A percentile compares a stretch with the other conserved stretches of the same genome.
phyloP scores from a whole-genome alignment of 108 stramenopile genomes.

The Nannochloropsis oceanica region DNA sequence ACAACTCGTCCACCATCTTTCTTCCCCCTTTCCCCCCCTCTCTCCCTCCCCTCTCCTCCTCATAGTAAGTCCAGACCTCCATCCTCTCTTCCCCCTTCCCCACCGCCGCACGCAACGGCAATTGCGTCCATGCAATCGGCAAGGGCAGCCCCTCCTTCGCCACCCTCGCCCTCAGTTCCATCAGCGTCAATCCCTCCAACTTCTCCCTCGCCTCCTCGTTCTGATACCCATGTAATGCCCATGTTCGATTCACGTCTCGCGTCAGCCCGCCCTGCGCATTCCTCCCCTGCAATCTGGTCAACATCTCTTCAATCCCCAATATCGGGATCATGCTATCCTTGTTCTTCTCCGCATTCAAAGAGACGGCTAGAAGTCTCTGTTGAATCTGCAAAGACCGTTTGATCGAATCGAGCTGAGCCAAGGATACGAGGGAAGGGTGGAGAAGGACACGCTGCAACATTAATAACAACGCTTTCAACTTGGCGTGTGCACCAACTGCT shows the following conservation, averaged over 20 bases:
- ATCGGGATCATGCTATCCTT: neutral
- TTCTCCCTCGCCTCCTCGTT: neutral
- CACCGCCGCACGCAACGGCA: neutral
- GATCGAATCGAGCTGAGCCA: slow-evolving; percentile 3
- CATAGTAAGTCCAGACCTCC: neutral
- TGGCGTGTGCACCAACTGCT: slow-evolving; percentile 2
- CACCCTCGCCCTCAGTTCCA: neutral
- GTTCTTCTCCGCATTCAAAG: neutral
- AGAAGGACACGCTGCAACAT: slow-evolving; percentile 17
- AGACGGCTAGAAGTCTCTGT: neutral
- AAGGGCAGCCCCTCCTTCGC: neutral
- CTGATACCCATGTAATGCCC: neutral
- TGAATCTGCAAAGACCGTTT: neutral
- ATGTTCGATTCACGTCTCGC: neutral
- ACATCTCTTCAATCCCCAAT: neutral
- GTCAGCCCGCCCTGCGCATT: neutral
- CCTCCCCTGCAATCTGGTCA: neutral
- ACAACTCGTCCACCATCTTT: neutral
- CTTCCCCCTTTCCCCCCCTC: neutral
- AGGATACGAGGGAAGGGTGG: slow-evolving; percentile 11
- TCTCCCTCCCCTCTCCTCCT: too few relatives aligned
- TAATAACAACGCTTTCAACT: slow-evolving; percentile 13
- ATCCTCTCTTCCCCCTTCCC: neutral
- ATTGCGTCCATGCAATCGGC: neutral
- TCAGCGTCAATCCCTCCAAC: neutral